These are phyloP conservation scores for Carex pumila DNA, from an alignment of 176 grass and related monocot genomes.

Conservation along the genomic window DNA sequence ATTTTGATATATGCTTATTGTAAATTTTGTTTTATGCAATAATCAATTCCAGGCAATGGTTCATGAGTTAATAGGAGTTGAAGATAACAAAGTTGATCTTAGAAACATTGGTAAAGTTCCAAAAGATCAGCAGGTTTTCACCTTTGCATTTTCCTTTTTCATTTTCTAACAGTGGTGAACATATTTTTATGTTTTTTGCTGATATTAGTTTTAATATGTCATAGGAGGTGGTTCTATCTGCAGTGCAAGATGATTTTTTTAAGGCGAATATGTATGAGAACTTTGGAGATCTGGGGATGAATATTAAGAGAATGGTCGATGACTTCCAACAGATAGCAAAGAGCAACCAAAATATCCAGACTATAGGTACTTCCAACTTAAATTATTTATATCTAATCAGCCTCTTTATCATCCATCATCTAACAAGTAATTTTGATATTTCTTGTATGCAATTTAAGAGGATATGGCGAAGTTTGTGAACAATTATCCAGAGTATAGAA, in stretches of 20 bases:
- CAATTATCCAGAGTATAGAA: constrained; percentile 93
- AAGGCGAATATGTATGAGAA: constrained; percentile 84
- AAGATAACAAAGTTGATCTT: constrained; percentile 93
- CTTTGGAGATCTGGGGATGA: constrained; percentile 99
- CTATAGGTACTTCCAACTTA: constrained; percentile 50
- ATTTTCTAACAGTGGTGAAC: not conserved
- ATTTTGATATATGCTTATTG: not conserved
- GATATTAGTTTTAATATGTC: constrained; percentile 29
- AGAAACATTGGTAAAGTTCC: constrained; percentile 54
- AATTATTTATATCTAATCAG: not conserved
- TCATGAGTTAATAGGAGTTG: constrained; percentile 89
- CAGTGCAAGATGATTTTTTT: constrained; percentile 85
- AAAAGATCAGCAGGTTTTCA: constrained; percentile 87
- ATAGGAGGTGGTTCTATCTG: constrained; percentile 95
- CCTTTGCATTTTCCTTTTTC: not conserved
- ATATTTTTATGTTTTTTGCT: constrained; percentile 4
- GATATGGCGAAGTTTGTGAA: constrained; percentile 90
- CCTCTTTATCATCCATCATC: constrained; percentile 9
- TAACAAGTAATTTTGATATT: not conserved
- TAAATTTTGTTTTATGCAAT: not conserved
- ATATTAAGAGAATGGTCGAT: constrained; percentile 99
- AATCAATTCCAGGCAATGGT: constrained; percentile 66
- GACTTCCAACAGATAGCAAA: constrained; percentile 99
- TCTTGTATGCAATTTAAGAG: constrained; percentile 35
- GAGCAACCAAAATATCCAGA: constrained; percentile 90